Percentiles rank a stretch among this genome's conserved stretches.
phyloP scores from a whole-genome alignment of 202 grass and related monocot genomes.

The Cymbopogon flexuosus region DNA sequence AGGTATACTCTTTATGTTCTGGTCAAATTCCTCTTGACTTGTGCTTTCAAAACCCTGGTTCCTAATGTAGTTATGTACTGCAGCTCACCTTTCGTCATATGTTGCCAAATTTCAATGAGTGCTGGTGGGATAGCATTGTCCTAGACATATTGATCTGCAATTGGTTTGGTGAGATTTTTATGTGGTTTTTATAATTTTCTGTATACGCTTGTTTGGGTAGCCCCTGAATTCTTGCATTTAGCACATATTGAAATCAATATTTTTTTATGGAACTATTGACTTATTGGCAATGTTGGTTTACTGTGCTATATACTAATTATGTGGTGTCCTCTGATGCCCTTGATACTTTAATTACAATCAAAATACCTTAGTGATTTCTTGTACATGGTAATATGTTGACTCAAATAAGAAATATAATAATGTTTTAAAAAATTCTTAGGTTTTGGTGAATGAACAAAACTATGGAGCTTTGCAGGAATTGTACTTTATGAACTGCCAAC shows the following conservation, averaged over 20 bases:
- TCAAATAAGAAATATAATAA: background rate
- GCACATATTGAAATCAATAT: background rate
- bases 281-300: background rate
- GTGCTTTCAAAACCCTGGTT: slow-evolving; percentile 14
- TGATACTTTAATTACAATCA: slow-evolving; percentile 7
- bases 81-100: slow-evolving; percentile 99
- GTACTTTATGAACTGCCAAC: background rate
- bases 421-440: background rate
- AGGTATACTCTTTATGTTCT: slow-evolving; percentile 50
- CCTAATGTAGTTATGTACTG: slow-evolving; percentile 29
- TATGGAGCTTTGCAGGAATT: slow-evolving; percentile 6
- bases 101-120: slow-evolving; percentile 98
- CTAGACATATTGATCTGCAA: slow-evolving; percentile 98
- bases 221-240: background rate
- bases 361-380: slow-evolving; percentile 3
- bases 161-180: slow-evolving; percentile 84
- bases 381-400: background rate
- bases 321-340: background rate
- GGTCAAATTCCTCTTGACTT: slow-evolving; percentile 15
- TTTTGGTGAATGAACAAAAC: slow-evolving; percentile 12
- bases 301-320: background rate
- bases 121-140: slow-evolving; percentile 99
- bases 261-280: background rate
- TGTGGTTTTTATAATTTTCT: slow-evolving; percentile 13
- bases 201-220: background rate